Percentiles rank a stretch among this genome's conserved stretches.
phyloP scores from a whole-genome alignment of 805 yeast genomes.

The Isabelozyma heimii region DNA sequence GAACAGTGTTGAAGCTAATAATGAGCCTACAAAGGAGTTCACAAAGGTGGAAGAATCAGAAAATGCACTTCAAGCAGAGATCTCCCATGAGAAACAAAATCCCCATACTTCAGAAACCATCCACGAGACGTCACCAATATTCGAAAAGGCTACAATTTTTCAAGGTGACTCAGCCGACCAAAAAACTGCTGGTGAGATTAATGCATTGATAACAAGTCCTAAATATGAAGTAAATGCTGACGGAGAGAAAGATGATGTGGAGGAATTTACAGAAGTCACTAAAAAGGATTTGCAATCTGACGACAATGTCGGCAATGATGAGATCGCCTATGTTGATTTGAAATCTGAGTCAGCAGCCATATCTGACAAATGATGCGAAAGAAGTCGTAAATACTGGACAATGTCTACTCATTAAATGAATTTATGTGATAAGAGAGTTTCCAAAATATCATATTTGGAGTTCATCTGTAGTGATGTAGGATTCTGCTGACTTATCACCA shows the following conservation, averaged over 20 bases:
- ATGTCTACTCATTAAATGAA: not conserved
- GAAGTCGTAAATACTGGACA: not conserved
- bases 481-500: no score
- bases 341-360: not conserved
- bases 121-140: no score
- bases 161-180: not conserved
- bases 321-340: not conserved
- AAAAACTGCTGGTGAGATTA: constrained; percentile 14
- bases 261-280: not conserved
- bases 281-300: not conserved
- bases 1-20: no score
- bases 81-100: no score
- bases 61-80: not conserved
- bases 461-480: no score
- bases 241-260: not conserved
- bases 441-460: no score
- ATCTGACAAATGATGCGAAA: not conserved
- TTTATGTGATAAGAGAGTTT: not conserved
- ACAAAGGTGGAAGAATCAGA: not conserved
- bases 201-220: constrained; percentile 12
- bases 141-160: no score
- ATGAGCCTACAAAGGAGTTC: no score
- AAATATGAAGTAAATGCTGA: constrained; percentile 3
- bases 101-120: no score
- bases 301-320: not conserved